Evolutionary conservation across 1,139 yeast species (phyloP), one percentile per base, ranked within the genome.

Genomic region (Blastobotrys illinoisensis): DNA sequence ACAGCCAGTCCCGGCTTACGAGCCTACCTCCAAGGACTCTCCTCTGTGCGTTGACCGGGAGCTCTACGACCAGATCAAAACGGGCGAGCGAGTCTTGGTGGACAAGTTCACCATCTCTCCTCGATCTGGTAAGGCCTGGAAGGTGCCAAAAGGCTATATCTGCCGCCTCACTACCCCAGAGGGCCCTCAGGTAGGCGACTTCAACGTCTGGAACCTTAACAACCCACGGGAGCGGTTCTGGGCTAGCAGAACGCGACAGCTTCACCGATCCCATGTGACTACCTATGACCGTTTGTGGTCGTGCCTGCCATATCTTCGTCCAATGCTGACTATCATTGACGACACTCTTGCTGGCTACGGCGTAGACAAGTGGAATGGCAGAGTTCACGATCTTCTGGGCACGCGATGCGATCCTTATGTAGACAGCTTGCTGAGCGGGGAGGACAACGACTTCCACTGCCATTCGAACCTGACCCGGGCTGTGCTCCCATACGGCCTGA

Each of bases 361-460:
- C 18, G 81, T 77, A 57, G 84, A 81, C 60, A 84, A 81, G 64
- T 79, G 83, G 81, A 85, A 84, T 53, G 85, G 86, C 53, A 73
- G 88, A 57, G 79, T 81, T 43, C 87, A 83, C 64, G 88, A 83
- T 63, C 74, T 85, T 47, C 72, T 83, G 64, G 88, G 88, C 26
- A 83, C 88, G 1, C 72, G 88, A 57, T 83, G 88, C 64, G 88
- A 83, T 60, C 88, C 88, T 1, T 83, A 83, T 61, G 86, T 82
- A 7, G 87, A 83, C 63, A 81, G 80, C 57, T 69, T 83, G 59
- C 73, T 83, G 51, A 54, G 60, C 19, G 80, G 84, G 55, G 81
- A 81, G 64, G 85, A 82, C 60, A 80, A 80, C 64, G 86, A 83
- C 62, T 77, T 77, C 68, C 88, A 83, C 64, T 83, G 88, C 66